Base-by-base conservation (phyloP, 495 filamentous ascomycete species). In the Cryomyces minteri region DNA sequence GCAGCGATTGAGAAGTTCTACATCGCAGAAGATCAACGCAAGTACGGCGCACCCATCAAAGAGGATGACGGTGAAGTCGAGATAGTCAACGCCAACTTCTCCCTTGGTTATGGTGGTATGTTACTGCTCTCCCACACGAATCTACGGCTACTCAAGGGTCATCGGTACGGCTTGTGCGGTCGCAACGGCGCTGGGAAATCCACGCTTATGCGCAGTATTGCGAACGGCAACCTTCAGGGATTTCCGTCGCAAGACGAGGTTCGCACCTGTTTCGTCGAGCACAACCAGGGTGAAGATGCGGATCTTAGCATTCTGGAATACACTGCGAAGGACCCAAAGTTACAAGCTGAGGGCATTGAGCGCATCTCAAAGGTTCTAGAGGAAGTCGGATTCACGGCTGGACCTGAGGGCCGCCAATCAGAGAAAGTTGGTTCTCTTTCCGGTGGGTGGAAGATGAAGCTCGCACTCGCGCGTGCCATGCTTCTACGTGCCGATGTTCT, bases 361-460 rank as follows among this genome's bases (percentile, higher is more conserved):
- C 78, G 84, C 40, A 94, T 99, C 53, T 79, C 78, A 31, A 65
- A 69, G 43, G 87, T 94, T 43, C 64, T 99, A 43, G 71, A 79
- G 46, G 86, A 94, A 58, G 87, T 99, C 57, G 90, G 90, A 33
- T 96, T 99, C 65, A 88, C 82, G 4, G 63, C 82, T 51, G 88
- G 88, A 7, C 85, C 85, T 0, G 80, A 90, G 50, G 92, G 90
- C 47, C 77, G 81, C 30, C 88, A 94, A 60, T 69, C 76, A 31
- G 80, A 92, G 57, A 79, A 74, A 42, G 92, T 96, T 45, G 88
- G 90, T 48, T 93, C 88, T 30, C 69, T 96, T 14, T 99, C 90
- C n/a, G 90, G 90, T 60, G 90, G 90, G 56, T 99, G 90, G 90
- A 96, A 99, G 75, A 99, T 99, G 90, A 99, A 99, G 76, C 67